These are phyloP conservation scores for Blastomyces silverae DNA, from an alignment of 2,329 filamentous ascomycete species.

Conservation along the genomic window DNA sequence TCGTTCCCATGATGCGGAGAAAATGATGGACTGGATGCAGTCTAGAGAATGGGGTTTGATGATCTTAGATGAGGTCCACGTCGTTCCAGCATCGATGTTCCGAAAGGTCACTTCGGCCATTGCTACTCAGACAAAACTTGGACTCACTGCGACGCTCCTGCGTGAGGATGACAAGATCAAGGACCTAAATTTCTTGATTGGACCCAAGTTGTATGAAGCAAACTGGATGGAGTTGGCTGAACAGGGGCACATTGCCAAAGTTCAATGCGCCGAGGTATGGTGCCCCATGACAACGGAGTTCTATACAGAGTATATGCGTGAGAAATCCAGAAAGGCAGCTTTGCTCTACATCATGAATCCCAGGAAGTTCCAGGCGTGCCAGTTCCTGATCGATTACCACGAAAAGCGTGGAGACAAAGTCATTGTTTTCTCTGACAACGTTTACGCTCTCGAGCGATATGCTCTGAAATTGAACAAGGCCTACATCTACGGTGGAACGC, in stretches of 20 bases:
- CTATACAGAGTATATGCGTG: constrained; percentile 82
- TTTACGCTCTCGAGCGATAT: constrained; percentile 83
- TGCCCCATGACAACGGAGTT: constrained; percentile 99
- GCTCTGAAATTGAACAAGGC: constrained; percentile 77
- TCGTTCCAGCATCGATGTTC: constrained; percentile 95
- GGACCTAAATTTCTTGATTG: constrained; percentile 94
- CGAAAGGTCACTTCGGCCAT: constrained; percentile 87
- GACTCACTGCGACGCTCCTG: constrained; percentile 85
- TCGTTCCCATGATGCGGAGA: constrained; percentile 83
- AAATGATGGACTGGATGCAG: constrained; percentile 94
- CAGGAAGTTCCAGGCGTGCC: constrained; percentile 90
- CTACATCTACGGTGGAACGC: constrained; percentile 85
- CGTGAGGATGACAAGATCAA: constrained; percentile 98
- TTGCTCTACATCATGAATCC: constrained; percentile 96
- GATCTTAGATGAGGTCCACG: constrained; percentile 95
- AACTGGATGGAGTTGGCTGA: constrained; percentile 99
- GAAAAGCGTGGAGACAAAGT: constrained; percentile 93
- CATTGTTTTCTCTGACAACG: constrained; percentile 96
- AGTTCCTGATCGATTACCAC: constrained; percentile 98
- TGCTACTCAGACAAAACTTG: constrained; percentile 91
- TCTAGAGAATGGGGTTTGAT: constrained; percentile 93
- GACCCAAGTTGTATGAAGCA: constrained; percentile 93
- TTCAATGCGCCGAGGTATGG: constrained; percentile 98
- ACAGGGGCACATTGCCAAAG: constrained; percentile 91
- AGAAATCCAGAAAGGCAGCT: constrained; percentile 58